Evolutionary conservation across 1,139 yeast genomes (phyloP), one percentile per base, ranked within the genome.

Genomic region (Debaryomycetaceae sp.): DNA sequence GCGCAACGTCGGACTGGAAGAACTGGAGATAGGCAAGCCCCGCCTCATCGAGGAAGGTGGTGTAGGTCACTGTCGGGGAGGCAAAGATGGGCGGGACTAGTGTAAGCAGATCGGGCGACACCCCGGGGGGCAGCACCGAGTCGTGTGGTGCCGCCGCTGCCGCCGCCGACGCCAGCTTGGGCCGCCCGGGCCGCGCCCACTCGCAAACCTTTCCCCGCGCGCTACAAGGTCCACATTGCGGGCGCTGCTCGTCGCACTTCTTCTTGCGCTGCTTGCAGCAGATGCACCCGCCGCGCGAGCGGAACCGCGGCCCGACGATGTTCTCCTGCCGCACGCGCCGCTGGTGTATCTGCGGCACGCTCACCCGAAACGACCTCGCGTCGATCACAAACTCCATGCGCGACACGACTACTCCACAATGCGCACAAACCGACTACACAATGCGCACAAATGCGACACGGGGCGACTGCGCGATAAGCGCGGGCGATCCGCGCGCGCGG

Each of bases 241-340:
- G 61, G 30, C 46, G 49, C 8, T 32, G 33, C 38, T 56, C 61
- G 36, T 56, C 60, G 35, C 61, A 56, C 32, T 53, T 54, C 32
- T 53, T 41, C 33, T 27, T 29, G 11, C 24, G 5, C 25, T 29
- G 15, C n/a, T 27, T 27, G 24, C 36, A 33, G 18, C 30, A 25
- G 4, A 22, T 14, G 14, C 36, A 33, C 14, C 36, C 36, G 8
- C 15, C 23, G 15, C 18, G 29, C 3, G 36, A 33, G 11, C 36
- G 14, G 15, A 11, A 18, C 8, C 18, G 16, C 10, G 28, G 15
- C 10, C 36, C 36, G 16, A 33, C 29, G n/a, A 33, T 29, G 23
- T 33, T 33, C 27, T 20, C 14, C 30, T 29, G 14, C 18, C 12
- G 13, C 7, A 33, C 14, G 11, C 10, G 25, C 23, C 18, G 22